A percentile compares a stretch with the other conserved stretches of the same genome.
These are phyloP conservation scores for Paecilomyces sp. DNA, from an alignment of 2,329 filamentous ascomycete species.

Conservation along the genomic window DNA sequence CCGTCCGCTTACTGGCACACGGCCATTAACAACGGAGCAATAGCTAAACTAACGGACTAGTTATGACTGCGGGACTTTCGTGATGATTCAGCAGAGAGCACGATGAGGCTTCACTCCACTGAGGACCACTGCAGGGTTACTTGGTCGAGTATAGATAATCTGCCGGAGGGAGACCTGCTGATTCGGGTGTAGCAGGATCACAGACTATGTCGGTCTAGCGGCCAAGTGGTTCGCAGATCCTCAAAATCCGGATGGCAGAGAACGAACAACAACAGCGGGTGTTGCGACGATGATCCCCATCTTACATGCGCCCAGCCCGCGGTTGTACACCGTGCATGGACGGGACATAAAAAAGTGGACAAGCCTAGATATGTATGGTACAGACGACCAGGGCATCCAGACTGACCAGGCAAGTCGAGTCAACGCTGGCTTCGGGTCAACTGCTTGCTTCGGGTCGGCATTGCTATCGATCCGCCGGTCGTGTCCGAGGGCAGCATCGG, in stretches of 20 bases:
- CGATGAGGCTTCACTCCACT: neutral
- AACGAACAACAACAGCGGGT: neutral
- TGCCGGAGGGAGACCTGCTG: neutral
- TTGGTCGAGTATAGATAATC: neutral
- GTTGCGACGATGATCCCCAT: neutral
- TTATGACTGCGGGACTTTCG: no score
- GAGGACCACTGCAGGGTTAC: neutral
- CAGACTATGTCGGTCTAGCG: neutral
- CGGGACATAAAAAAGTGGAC: neutral
- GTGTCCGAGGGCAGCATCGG: neutral
- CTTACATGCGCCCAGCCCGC: neutral
- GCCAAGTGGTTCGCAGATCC: neutral
- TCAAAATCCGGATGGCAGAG: neutral
- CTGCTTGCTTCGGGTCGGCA: neutral
- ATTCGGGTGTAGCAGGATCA: neutral
- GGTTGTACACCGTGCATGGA: neutral
- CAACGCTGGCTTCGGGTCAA: neutral
- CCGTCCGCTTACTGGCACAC: no score
- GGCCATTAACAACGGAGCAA: no score
- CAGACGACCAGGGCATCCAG: neutral
- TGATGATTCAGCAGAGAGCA: neutral
- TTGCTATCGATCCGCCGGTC: neutral
- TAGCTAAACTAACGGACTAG: no score
- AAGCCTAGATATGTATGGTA: neutral
- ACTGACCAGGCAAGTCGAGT: neutral